Evolutionary conservation across 2,329 filamentous ascomycete genomes (phyloP).

Genomic region (Stagonosporopsis rhizophila): DNA sequence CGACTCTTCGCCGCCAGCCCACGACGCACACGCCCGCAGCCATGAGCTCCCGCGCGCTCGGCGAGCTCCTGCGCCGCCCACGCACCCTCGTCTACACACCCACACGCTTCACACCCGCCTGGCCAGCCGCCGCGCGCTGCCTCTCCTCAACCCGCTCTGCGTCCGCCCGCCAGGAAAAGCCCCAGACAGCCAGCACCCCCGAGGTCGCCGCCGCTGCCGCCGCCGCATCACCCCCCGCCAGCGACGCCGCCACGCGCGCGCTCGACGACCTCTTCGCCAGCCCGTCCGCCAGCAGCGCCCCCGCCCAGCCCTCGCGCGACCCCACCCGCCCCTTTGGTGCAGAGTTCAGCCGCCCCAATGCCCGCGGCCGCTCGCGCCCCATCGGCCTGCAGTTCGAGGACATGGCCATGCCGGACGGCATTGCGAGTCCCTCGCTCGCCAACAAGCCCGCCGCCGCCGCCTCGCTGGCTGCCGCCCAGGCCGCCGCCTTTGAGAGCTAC

Average conservation of each 20-base stretch:
- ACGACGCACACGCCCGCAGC: constrained; percentile 10
- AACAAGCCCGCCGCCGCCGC: constrained; percentile 25
- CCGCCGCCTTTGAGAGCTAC: constrained; percentile 33
- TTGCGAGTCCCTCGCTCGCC: constrained; percentile 23
- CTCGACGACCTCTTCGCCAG: constrained; percentile 37
- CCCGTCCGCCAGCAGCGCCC: constrained; percentile 3
- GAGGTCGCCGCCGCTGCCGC: neutral
- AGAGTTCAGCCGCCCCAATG: constrained; percentile 19
- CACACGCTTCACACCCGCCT: constrained; percentile 20
- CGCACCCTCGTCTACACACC: constrained; percentile 31
- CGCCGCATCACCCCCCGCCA: constrained; percentile 1
- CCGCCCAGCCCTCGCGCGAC: neutral
- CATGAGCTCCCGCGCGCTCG: constrained; percentile 45
- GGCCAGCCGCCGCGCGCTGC: constrained; percentile 23
- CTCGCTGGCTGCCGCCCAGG: constrained; percentile 25
- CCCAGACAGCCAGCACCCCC: too few relatives aligned
- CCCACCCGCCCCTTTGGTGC: constrained; percentile 25
- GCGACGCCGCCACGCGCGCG: constrained; percentile 17
- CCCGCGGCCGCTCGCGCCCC: constrained; percentile 5
- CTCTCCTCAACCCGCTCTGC: constrained; percentile 18
- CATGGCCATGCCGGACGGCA: constrained; percentile 26
- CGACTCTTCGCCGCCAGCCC: too few relatives aligned
- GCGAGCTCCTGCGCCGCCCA: constrained; percentile 43
- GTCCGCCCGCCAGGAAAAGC: too few relatives aligned
- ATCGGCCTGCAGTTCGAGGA: constrained; percentile 24